phyloP scores from a whole-genome alignment of 495 filamentous ascomycete genomes.

The Aspergillus heteromorphus region DNA sequence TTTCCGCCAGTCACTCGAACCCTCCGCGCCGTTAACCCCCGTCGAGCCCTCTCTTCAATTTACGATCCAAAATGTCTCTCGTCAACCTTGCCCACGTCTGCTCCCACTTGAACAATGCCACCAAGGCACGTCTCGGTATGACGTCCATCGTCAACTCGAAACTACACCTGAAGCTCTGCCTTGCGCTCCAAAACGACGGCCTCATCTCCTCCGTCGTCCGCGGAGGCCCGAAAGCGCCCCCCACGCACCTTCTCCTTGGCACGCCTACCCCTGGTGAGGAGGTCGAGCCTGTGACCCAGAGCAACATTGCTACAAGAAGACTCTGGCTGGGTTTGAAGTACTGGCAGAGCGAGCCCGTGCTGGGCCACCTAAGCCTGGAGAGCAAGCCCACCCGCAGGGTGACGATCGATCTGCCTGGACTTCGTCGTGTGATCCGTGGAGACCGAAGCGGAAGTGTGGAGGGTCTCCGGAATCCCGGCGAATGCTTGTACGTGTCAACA shows the following conservation, averaged over 20 bases:
- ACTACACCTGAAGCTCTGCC: slow-evolving; percentile 68
- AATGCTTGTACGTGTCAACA: slow-evolving; percentile 76
- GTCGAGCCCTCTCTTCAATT: slow-evolving; percentile 21
- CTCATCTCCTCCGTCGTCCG: slow-evolving; percentile 80
- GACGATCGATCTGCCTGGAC: slow-evolving; percentile 52
- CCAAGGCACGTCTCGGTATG: slow-evolving; percentile 75
- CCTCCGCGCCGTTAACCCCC: slow-evolving; percentile 12
- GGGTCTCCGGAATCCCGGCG: slow-evolving; percentile 72
- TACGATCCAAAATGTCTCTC: slow-evolving; percentile 69
- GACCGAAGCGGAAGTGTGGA: slow-evolving; percentile 56
- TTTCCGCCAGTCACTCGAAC: slow-evolving; percentile 1
- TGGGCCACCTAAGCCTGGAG: slow-evolving; percentile 63
- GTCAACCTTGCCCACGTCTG: slow-evolving; percentile 73
- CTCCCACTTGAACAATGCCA: slow-evolving; percentile 92
- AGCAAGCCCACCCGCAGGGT: slow-evolving; percentile 73
- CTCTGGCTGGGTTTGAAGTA: slow-evolving; percentile 96
- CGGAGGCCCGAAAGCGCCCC: slow-evolving; percentile 62
- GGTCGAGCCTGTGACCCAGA: slow-evolving; percentile 62
- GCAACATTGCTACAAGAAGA: slow-evolving; percentile 70
- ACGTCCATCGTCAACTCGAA: slow-evolving; percentile 82
- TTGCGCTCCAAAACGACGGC: slow-evolving; percentile 75
- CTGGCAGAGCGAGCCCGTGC: slow-evolving; percentile 78
- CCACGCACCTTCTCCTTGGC: slow-evolving; percentile 46
- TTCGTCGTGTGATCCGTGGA: slow-evolving; percentile 63
- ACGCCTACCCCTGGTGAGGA: slow-evolving; percentile 34